Percentiles rank a stretch among this genome's conserved stretches.
Evolutionary conservation across 2,329 filamentous ascomycete genomes (phyloP).

Genomic region (Sordariomycetes sp.): DNA sequence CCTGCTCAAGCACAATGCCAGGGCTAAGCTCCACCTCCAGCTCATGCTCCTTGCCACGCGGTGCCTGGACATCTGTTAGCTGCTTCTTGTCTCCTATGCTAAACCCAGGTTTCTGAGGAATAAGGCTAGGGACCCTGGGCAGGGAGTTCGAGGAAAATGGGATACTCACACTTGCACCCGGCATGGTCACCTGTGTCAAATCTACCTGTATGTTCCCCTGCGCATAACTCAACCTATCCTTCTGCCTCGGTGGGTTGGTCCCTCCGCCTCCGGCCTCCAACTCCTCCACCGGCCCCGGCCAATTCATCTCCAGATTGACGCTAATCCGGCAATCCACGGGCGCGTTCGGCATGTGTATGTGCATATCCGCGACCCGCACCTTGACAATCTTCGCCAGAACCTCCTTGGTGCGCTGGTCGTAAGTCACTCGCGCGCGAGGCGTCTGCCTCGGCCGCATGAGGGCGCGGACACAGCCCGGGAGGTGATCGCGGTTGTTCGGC

Average conservation of each 20-base stretch:
- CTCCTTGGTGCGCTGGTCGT: constrained; percentile 60
- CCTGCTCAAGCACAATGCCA: constrained; percentile 53
- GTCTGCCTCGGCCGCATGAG: constrained; percentile 46
- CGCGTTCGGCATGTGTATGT: constrained; percentile 67
- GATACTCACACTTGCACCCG: constrained; percentile 24
- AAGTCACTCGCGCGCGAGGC: constrained; percentile 62
- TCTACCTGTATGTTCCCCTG: constrained; percentile 86
- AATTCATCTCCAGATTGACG: constrained; percentile 89
- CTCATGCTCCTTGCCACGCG: constrained; percentile 61
- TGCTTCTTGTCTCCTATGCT: neutral
- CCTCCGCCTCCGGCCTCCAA: constrained; percentile 29
- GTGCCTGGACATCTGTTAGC: constrained; percentile 16
- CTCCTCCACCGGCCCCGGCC: constrained; percentile 56
- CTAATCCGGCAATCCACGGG: constrained; percentile 88
- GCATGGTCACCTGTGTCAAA: constrained; percentile 72
- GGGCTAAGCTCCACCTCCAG: constrained; percentile 70
- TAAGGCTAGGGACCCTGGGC: neutral
- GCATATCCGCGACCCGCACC: constrained; percentile 75
- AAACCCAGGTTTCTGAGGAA: neutral
- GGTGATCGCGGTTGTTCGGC: constrained; percentile 40
- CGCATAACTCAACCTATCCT: constrained; percentile 84
- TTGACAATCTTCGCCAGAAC: constrained; percentile 83
- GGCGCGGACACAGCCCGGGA: constrained; percentile 54
- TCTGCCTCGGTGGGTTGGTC: constrained; percentile 46
- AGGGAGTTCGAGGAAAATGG: constrained; percentile 4